A percentile compares a stretch with the other conserved stretches of the same genome.
Conservation (phyloP, 441 rosid species). For the Eruca vesicaria region DNA sequence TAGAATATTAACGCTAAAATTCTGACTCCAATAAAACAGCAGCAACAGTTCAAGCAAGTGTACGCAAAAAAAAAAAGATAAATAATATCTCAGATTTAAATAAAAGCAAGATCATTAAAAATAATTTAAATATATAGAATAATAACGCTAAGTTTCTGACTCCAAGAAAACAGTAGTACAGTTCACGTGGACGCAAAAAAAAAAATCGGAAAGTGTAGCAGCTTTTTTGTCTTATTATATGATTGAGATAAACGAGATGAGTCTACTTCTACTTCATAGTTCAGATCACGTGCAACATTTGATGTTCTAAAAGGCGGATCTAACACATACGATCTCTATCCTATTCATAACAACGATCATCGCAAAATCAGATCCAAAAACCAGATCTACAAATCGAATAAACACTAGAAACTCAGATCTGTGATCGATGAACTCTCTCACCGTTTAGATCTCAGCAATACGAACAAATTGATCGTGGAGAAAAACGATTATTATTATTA, state of each 20-base stretch:
- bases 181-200: constrained; percentile 1
- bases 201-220: constrained; percentile 2
- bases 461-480: constrained; percentile 5
- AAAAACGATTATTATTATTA: not conserved
- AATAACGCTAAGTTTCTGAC: not conserved
- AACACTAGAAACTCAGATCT: constrained; percentile 28
- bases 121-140: not conserved
- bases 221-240: constrained; percentile 11
- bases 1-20: not conserved
- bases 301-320: constrained; percentile 15
- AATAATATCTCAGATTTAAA: not conserved
- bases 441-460: constrained; percentile 14
- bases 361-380: constrained; percentile 23
- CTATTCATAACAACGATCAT: constrained; percentile 10
- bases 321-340: constrained; percentile 9
- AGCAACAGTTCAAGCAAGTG: constrained; percentile 16
- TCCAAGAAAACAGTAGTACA: constrained; percentile 1
- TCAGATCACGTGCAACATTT: constrained; percentile 16
- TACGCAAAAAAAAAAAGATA: not conserved
- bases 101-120: too few relatives aligned
- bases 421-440: not conserved
- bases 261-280: constrained; percentile 4
- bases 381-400: constrained; percentile 38
- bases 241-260: constrained; percentile 22
- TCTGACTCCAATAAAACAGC: constrained; percentile 9